Conservation (phyloP, 2,329 filamentous ascomycete species). For the Cercospora sp. region DNA sequence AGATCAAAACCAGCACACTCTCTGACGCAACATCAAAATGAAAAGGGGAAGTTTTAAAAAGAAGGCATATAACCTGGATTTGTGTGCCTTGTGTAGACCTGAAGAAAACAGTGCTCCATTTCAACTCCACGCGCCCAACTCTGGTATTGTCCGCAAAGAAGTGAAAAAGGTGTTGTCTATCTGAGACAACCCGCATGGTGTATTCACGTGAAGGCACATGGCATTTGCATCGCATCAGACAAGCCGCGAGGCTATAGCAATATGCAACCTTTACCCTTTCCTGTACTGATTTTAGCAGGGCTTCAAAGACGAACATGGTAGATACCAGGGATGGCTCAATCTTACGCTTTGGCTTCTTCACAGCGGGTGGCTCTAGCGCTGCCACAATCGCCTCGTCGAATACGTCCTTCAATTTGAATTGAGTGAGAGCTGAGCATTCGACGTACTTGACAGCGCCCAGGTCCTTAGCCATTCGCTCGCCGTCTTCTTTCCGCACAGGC, state of each 20-base stretch:
- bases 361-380: constrained; percentile 81
- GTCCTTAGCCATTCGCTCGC: constrained; percentile 94
- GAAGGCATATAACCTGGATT: constrained; percentile 19
- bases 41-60: background rate
- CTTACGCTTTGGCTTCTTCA: constrained; percentile 63
- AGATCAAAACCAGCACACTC: background rate
- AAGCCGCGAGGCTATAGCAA: constrained; percentile 30
- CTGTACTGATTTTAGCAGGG: constrained; percentile 18
- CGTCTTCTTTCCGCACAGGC: constrained; percentile 87
- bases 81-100: constrained; percentile 26
- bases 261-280: constrained; percentile 39
- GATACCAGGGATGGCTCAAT: background rate
- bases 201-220: constrained; percentile 1
- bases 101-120: constrained; percentile 20
- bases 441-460: constrained; percentile 98
- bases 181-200: constrained; percentile 19
- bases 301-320: background rate
- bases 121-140: constrained; percentile 27
- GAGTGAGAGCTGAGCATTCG: constrained; percentile 95
- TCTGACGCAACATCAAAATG: background rate
- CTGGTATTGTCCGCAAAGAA: constrained; percentile 22
- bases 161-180: constrained; percentile 13
- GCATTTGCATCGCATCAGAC: constrained; percentile 4
- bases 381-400: constrained; percentile 99
- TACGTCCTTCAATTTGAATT: constrained; percentile 98